These are phyloP conservation scores for Plantago rigida DNA, from an alignment of 305 asterid genomes.

Conservation along the genomic window DNA sequence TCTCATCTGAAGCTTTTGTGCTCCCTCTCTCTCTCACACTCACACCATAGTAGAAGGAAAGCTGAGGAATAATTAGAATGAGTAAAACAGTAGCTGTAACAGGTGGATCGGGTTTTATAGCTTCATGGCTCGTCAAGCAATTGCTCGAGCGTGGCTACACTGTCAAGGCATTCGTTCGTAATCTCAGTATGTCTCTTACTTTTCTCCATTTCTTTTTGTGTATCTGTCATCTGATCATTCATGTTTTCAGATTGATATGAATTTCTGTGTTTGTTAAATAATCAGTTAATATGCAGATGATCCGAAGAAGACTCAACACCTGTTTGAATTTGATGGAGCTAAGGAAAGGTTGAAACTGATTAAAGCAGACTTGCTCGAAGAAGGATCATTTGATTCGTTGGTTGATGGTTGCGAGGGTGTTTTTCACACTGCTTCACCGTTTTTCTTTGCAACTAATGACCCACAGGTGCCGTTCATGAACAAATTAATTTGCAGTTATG, in stretches of 20 bases:
- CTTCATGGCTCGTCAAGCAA: constrained; percentile 27
- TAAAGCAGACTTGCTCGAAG: constrained; percentile 11
- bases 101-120: constrained; percentile 27
- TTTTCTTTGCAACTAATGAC: constrained; percentile 28
- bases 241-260: too few relatives aligned
- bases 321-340: constrained; percentile 30
- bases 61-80: too few relatives aligned
- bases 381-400: constrained; percentile 40
- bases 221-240: too few relatives aligned
- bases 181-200: too few relatives aligned
- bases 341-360: constrained; percentile 25
- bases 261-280: background rate
- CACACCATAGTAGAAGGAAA: too few relatives aligned
- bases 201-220: too few relatives aligned
- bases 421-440: constrained; percentile 53
- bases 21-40: too few relatives aligned
- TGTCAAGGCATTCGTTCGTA: background rate
- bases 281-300: constrained; percentile 17
- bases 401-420: constrained; percentile 51
- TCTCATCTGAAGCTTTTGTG: too few relatives aligned
- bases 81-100: constrained; percentile 23
- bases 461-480: constrained; percentile 33
- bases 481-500: constrained; percentile 7
- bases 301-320: constrained; percentile 30
- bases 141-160: constrained; percentile 16